Evolutionary conservation across 768 basidiomycete genomes (phyloP).

Genomic region (Rhizopogon roseolus): DNA sequence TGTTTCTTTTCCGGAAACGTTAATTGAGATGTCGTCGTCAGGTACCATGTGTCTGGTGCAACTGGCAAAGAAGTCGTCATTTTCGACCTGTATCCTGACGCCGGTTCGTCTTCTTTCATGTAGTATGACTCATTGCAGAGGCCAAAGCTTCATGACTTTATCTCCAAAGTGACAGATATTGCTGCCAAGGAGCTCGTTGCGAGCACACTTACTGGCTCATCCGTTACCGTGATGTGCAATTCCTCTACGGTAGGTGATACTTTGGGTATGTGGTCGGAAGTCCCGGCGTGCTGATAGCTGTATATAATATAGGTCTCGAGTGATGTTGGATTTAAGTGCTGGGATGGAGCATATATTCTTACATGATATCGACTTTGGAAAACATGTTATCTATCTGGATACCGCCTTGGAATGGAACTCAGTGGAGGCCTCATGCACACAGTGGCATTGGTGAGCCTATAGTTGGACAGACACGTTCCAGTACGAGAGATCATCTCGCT

Average conservation of each 20-base stretch:
- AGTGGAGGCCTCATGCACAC: too few species aligned
- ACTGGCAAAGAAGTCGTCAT: constrained; percentile 58
- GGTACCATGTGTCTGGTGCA: constrained; percentile 44
- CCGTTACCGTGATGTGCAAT: constrained; percentile 53
- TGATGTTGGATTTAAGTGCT: constrained; percentile 48
- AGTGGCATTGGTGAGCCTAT: too few species aligned
- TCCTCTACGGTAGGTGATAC: constrained; percentile 32
- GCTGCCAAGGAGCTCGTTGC: constrained; percentile 44
- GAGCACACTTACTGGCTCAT: constrained; percentile 37
- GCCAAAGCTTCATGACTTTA: not conserved
- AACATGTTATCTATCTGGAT: not conserved
- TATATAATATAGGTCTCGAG: constrained; percentile 33
- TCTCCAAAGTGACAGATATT: constrained; percentile 40
- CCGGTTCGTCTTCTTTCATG: constrained; percentile 30
- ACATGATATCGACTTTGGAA: constrained; percentile 29
- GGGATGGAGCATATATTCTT: constrained; percentile 40
- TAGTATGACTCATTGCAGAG: not conserved
- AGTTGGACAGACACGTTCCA: too few species aligned
- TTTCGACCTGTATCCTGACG: constrained; percentile 53
- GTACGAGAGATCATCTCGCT: too few species aligned
- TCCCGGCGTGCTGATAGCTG: not conserved
- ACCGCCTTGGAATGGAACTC: too few species aligned
- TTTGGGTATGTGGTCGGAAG: not conserved
- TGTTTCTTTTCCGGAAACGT: too few species aligned
- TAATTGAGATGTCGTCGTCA: not conserved